Evolutionary conservation across 148 eudicot genomes (phyloP), one percentile per base, ranked within the genome.

Genomic region (Heliosperma pusillum): DNA sequence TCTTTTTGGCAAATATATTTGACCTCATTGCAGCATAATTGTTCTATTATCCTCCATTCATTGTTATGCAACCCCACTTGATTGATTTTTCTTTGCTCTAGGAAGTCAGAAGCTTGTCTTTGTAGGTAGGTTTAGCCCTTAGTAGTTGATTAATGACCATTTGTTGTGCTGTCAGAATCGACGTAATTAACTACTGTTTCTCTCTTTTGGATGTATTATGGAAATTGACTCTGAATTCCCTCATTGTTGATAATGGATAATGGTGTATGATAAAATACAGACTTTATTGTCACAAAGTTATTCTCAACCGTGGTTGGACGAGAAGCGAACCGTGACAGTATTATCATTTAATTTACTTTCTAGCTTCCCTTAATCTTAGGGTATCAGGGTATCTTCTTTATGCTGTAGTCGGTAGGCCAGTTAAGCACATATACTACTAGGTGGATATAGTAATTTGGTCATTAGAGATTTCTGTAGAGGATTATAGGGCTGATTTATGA

Each of bases 61-160:
- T 77, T 25, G 19, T 77, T 26, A 69, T 68, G 61, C 67, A 26
- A 60, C 79, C 79, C 61, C 79, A 26, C 73, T 42, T 25, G 73
- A 22, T 44, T 57, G 66, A 40, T 22, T 64, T 55, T 62, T 47
- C 25, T 47, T 61, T 57, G 71, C 76, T 72, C 50, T 58, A 24
- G 7, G 30, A 50, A 70, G 21, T 70, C 65, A 56, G 66, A 58
- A 57, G 21, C 20, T 17, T 68, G 78, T 66, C 55, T 16, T 40
- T 72, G 30, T 62, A 61, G 69, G 58, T 47, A 40, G 71, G 26
- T 36, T 68, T 68, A 52, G 66, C 42, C 60, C 7, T 67, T 13
- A 47, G 67, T 15, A 30, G 12, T 60, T 77, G 73, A 59, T 59
- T 69, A 59, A 55, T 66, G 42, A 57, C 40, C 58, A 36, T 76